These are phyloP conservation scores for Hypoxylon sp. DNA, from an alignment of 2,329 filamentous ascomycete genomes.

Conservation along the genomic window DNA sequence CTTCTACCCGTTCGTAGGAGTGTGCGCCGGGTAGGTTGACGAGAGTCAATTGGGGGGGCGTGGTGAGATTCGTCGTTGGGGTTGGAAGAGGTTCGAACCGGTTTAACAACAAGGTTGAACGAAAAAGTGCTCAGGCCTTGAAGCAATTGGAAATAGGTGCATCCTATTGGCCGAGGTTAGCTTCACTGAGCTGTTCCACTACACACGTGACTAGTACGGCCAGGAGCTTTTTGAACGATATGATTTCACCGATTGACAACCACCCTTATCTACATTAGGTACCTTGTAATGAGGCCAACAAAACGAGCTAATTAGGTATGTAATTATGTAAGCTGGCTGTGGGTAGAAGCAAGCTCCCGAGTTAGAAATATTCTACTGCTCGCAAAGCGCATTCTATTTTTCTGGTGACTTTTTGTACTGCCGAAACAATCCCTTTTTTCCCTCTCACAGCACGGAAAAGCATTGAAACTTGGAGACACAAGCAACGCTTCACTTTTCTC, in stretches of 20 bases:
- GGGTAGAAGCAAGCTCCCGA: not conserved
- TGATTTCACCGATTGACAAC: not conserved
- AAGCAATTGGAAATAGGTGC: constrained; percentile 51
- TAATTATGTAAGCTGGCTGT: not conserved
- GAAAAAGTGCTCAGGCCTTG: constrained; percentile 53
- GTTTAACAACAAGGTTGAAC: constrained; percentile 42
- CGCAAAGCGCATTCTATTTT: not conserved
- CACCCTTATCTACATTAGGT: too few species aligned
- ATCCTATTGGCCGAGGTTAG: constrained; percentile 48
- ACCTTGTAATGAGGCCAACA: too few species aligned
- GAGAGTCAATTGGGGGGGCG: constrained; percentile 45
- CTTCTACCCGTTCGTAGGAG: constrained; percentile 57
- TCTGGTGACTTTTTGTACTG: not conserved
- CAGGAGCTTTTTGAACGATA: constrained; percentile 13
- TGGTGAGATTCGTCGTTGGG: constrained; percentile 43
- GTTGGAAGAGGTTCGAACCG: constrained; percentile 42
- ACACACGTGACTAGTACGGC: constrained; percentile 29
- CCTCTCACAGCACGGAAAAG: not conserved
- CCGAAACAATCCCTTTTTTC: not conserved
- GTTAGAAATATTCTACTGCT: not conserved
- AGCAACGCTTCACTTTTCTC: constrained; percentile 10
- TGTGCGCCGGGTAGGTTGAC: constrained; percentile 48
- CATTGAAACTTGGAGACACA: not conserved
- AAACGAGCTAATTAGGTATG: too few species aligned
- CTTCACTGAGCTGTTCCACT: constrained; percentile 12